These are phyloP conservation scores for Nidula niveotomentosa DNA, from an alignment of 1,284 basidiomycete species.

Conservation along the genomic window DNA sequence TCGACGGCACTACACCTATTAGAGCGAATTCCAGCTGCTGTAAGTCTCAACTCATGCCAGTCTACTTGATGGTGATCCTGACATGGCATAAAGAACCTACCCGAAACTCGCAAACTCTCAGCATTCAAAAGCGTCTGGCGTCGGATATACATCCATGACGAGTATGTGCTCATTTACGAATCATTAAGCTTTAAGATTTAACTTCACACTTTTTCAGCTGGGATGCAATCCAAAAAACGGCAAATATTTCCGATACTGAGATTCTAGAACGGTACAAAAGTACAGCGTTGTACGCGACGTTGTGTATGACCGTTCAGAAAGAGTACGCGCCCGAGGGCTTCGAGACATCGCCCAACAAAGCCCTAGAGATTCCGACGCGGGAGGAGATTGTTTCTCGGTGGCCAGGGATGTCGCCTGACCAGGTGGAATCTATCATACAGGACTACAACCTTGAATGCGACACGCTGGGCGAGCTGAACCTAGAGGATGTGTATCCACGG, in stretches of 20 bases:
- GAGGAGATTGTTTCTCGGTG: slow-evolving; percentile 67
- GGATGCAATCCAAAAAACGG: slow-evolving; percentile 66
- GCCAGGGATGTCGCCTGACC: slow-evolving; percentile 65
- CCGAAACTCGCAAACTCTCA: slow-evolving; percentile 65
- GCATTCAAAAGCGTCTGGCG: slow-evolving; percentile 83
- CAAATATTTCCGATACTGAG: slow-evolving; percentile 69
- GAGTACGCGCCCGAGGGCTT: slow-evolving; percentile 44
- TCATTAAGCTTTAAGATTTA: not conserved
- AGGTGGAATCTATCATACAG: slow-evolving; percentile 51
- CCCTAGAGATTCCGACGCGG: slow-evolving; percentile 49
- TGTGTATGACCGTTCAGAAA: slow-evolving; percentile 47
- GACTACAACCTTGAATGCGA: slow-evolving; percentile 65
- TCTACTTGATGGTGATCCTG: no score
- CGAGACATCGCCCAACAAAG: slow-evolving; percentile 52
- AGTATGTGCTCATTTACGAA: slow-evolving; percentile 49
- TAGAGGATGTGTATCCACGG: slow-evolving; percentile 60
- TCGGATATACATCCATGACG: slow-evolving; percentile 83
- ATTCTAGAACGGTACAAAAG: slow-evolving; percentile 62
- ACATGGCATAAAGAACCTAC: slow-evolving; percentile 48
- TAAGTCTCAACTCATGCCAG: not conserved
- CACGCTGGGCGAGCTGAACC: slow-evolving; percentile 48
- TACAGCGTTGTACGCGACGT: slow-evolving; percentile 70
- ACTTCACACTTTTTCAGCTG: slow-evolving; percentile 48
- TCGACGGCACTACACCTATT: slow-evolving; percentile 66
- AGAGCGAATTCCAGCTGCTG: slow-evolving; percentile 27